Base-by-base conservation (phyloP, 139 green algal species). In the Tetratostichococcus sp. region DNA sequence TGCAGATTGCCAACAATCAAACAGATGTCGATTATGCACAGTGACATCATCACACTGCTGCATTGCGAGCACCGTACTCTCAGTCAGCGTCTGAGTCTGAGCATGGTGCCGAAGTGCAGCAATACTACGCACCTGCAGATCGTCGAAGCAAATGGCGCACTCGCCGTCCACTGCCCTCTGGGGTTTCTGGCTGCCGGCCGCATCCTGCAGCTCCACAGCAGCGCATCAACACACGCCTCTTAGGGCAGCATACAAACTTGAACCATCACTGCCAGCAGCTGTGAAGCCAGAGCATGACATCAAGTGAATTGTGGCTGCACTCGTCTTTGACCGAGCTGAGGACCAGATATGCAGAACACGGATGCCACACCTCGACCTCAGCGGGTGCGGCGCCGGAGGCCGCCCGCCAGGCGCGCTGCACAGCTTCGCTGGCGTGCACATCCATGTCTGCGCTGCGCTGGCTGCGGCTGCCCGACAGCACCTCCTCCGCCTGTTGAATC, bases 81-180 rank as follows among this genome's bases (percentile, higher is more conserved):
- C n/a, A n/a, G n/a, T n/a, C n/a, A n/a, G n/a, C n/a, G n/a, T n/a
- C n/a, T n/a, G n/a, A n/a, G n/a, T n/a, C n/a, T n/a, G n/a, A n/a
- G n/a, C n/a, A n/a, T n/a, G n/a, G n/a, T n/a, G n/a, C n/a, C n/a
- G n/a, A n/a, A n/a, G n/a, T n/a, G n/a, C n/a, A n/a, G n/a, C n/a
- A n/a, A n/a, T n/a, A n/a, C n/a, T n/a, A n/a, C n/a, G n/a, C n/a
- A n/a, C 75, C 71, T 76, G 75, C 22, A 90, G 67, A 23, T 70
- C 62, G 1, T 88, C 83, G 70, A 81, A 88, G 73, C 86, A 90
- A 59, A 90, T 83, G 31, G 86, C 74, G 39, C 83, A 88, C 28
- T 89, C 50, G 50, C 81, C 77, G 28, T 87, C 86, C 19, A 87
- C 33, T 6, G 83, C 68, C 42, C 69, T 28, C 59, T 78, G 28